Evolutionary conservation across 495 filamentous ascomycete genomes (phyloP).

Genomic region (Podospora fimiseda): DNA sequence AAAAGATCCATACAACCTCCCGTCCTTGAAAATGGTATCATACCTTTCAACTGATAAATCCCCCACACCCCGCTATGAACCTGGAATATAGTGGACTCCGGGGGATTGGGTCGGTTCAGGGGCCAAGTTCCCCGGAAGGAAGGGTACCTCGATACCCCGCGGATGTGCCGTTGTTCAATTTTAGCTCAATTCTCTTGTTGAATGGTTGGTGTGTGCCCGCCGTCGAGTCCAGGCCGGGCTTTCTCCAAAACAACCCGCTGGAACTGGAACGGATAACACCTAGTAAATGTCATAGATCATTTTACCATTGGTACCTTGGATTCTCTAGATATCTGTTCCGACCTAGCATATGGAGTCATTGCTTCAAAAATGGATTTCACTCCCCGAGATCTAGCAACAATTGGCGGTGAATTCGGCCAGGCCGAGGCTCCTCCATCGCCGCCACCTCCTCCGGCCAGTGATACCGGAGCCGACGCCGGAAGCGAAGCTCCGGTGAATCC

Average conservation of each 20-base stretch:
- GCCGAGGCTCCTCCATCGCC: slow-evolving; percentile 1
- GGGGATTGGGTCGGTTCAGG: background rate
- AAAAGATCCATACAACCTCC: too few relatives aligned
- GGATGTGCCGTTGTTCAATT: background rate
- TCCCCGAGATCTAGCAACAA: background rate
- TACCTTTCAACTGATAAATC: too few relatives aligned
- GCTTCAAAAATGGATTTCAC: slow-evolving; percentile 2
- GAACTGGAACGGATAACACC: too few relatives aligned
- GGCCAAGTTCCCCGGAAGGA: background rate
- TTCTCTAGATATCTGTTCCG: background rate
- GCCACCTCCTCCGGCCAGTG: slow-evolving; percentile 14
- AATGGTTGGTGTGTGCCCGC: background rate
- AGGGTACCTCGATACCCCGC: background rate
- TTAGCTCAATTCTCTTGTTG: background rate
- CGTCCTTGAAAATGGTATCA: too few relatives aligned
- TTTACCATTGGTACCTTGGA: background rate
- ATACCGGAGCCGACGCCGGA: slow-evolving; percentile 23
- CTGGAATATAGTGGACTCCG: background rate
- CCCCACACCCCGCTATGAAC: background rate
- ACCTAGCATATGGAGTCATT: background rate
- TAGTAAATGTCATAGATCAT: too few relatives aligned
- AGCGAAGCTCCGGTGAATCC: slow-evolving; percentile 28
- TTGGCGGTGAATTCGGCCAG: slow-evolving; percentile 3
- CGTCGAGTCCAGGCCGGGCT: too few relatives aligned
- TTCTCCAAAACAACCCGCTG: slow-evolving; percentile 7